These are phyloP conservation scores for Phytopythium vexans DNA, from an alignment of 352 stramenopile species.

Conservation along the genomic window DNA sequence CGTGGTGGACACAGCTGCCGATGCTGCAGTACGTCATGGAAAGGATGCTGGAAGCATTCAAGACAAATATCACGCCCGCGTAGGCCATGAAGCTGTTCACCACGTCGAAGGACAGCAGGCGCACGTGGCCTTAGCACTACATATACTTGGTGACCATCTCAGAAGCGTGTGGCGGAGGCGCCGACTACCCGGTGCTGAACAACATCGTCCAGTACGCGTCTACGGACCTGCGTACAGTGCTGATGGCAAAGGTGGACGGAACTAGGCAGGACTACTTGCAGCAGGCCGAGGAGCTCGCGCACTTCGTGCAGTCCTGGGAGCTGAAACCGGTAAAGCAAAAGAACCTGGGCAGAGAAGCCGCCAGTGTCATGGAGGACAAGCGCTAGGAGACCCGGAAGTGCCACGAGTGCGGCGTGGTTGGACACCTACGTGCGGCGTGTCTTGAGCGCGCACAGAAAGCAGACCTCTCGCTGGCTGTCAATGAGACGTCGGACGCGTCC, in stretches of 20 bases:
- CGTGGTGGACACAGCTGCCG: conserved; percentile 6
- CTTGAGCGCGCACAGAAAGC: no score
- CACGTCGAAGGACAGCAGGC: conserved; percentile 2
- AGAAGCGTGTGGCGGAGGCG: conserved; percentile 1
- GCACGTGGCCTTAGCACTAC: conserved; percentile 7
- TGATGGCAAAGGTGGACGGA: conserved; percentile 4
- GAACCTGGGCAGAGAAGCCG: no score
- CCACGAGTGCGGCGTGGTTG: no score
- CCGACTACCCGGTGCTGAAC: conserved; percentile 11
- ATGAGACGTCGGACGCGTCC: no score
- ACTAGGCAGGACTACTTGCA: conserved; percentile 1
- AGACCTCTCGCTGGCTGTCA: no score
- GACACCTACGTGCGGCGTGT: no score
- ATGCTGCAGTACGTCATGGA: conserved; percentile 14
- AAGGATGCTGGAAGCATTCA: conserved; percentile 8
- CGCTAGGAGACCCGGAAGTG: no score
- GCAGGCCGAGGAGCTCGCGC: conserved; percentile 9
- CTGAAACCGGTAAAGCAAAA: no score
- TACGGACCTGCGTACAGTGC: conserved; percentile 4
- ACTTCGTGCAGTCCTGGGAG: no score
- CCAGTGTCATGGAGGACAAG: no score
- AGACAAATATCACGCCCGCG: conserved; percentile 8
- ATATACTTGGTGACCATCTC: conserved; percentile 1
- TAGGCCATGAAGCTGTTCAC: conserved; percentile 14
- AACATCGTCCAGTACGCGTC: conserved; percentile 16